Conservation (phyloP, 371 early-diverging fungal genomes). For the Rhizomucor miehei region DNA sequence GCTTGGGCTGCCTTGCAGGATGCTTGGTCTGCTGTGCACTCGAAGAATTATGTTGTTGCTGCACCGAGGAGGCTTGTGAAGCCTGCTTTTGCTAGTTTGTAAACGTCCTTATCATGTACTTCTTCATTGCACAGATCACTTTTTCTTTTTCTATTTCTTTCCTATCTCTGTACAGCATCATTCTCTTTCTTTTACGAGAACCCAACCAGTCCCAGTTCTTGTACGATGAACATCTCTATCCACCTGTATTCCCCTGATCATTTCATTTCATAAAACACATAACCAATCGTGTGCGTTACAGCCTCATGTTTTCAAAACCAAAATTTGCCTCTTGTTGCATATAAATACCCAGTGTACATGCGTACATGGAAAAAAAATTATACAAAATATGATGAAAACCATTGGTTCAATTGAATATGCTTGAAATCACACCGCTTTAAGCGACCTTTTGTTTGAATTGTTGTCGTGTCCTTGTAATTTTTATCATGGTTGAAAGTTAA, state of each 20-base stretch:
- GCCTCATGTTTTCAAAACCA: too few species aligned
- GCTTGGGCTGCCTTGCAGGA: conserved; percentile 19
- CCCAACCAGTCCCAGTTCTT: too few species aligned
- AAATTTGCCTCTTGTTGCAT: too few species aligned
- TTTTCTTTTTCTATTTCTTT: neutral
- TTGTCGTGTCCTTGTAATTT: too few species aligned
- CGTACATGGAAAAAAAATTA: too few species aligned
- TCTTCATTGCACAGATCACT: neutral
- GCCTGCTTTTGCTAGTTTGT: conserved; percentile 3
- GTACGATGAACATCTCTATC: too few species aligned
- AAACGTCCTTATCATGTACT: too few species aligned
- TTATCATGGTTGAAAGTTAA: neutral
- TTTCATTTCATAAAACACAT: too few species aligned
- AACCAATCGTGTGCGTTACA: too few species aligned
- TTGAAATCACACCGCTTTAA: neutral
- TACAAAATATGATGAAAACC: neutral
- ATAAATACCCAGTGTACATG: too few species aligned
- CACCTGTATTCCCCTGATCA: too few species aligned
- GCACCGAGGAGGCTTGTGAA: conserved; percentile 18
- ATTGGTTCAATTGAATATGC: neutral
- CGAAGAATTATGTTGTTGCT: conserved; percentile 26
- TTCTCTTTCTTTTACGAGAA: too few species aligned
- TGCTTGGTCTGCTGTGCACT: conserved; percentile 25
- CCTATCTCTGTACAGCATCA: neutral
- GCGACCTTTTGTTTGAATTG: neutral